Evolutionary conservation across 805 yeast genomes (phyloP), one percentile per base, ranked within the genome.

Genomic region (Pichia exigua): DNA sequence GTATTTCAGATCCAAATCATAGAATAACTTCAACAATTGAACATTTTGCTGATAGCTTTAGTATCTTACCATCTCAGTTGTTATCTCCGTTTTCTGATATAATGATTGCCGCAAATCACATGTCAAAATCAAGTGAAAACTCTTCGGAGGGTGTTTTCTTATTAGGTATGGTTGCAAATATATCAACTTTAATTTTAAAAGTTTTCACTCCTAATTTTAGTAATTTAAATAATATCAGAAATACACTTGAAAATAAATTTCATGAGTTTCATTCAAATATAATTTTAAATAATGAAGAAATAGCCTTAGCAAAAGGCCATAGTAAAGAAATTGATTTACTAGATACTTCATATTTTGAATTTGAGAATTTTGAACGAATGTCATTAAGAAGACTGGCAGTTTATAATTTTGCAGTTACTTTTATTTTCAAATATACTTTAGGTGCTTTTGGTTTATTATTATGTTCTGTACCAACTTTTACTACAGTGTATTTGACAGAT

Each of bases 361-460:
- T 90, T 58, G 94, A 87, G 57, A 73, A 83, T 54, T 92, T 90
- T 67, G 75, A 84, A 57, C 80, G 85, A 61, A 78, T 82, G 69
- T 91, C 86, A 62, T 77, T 85, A 56, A 79, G 86, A 69, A 83
- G 87, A 59, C 48, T 73, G 70, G 83, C 92, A 28, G 66, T 85
- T 26, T 92, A 90, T 67, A 90, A 90, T 62, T 78, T 87, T 58
- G 86, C 92, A 2, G 94, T 92, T 58, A 87, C 85, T 47, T 91
- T 90, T 61, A 82, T 89, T 49, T 91, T 91, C 55, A 91, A 91
- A 69, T 91, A 91, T 68, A 80, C 89, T 46, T 85, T 97, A 91
- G 98, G 98, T 55, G 98, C 97, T 2, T 88, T 94, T 32, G 98
- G 98, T 12, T 75, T 91, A 54, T 79, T 83, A 1, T 73, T 91